These are phyloP conservation scores for Phyllosticta citribraziliensis DNA, from an alignment of 2,329 filamentous ascomycete species.

Conservation along the genomic window DNA sequence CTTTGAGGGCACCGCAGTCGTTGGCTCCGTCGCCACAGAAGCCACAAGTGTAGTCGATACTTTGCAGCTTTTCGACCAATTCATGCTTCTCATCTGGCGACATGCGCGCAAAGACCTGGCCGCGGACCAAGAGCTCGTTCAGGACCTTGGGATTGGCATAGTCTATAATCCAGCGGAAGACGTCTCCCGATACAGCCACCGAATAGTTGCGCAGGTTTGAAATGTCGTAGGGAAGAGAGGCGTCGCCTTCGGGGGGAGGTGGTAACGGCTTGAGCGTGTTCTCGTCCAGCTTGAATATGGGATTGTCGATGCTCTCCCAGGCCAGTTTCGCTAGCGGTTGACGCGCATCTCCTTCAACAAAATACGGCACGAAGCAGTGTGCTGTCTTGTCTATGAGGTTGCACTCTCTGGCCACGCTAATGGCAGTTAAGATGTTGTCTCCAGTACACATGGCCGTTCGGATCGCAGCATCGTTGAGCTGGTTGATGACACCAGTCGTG, in stretches of 20 bases:
- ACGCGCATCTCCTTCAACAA: conserved; percentile 65
- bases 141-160: conserved; percentile 75
- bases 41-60: conserved; percentile 86
- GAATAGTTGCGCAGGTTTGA: conserved; percentile 76
- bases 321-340: conserved; percentile 63
- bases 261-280: conserved; percentile 71
- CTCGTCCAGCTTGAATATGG: conserved; percentile 64
- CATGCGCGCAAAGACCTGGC: conserved; percentile 96
- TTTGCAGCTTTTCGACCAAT: conserved; percentile 91
- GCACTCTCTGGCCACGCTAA: conserved; percentile 90
- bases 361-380: conserved; percentile 89
- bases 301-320: conserved; percentile 95
- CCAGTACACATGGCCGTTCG: conserved; percentile 93
- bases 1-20: conserved; percentile 92
- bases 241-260: conserved; percentile 60
- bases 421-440: conserved; percentile 93
- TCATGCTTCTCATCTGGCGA: conserved; percentile 98
- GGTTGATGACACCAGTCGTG: conserved; percentile 69
- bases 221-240: conserved; percentile 77
- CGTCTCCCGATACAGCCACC: conserved; percentile 80
- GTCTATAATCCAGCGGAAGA: conserved; percentile 94
- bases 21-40: conserved; percentile 98
- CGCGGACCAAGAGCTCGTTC: conserved; percentile 76
- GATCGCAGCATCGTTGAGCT: conserved; percentile 75
- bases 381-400: conserved; percentile 68